These are phyloP conservation scores for Picea sitchensis DNA, from an alignment of 75 land plant species.

Conservation along the genomic window DNA sequence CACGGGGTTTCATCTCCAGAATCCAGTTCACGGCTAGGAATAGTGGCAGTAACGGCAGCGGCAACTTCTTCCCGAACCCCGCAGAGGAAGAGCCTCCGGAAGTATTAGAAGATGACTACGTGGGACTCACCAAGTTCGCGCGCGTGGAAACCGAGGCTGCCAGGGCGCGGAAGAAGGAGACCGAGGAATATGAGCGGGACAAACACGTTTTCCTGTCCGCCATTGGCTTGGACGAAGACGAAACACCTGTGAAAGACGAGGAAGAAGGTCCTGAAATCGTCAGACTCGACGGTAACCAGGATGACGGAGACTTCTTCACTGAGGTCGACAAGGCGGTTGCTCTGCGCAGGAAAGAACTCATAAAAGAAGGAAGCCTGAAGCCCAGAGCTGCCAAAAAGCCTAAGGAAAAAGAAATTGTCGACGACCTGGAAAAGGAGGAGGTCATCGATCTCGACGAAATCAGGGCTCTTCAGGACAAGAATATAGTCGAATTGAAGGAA, in stretches of 20 bases:
- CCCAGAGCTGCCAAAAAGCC: conserved; percentile 10
- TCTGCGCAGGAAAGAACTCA: conserved; percentile 53
- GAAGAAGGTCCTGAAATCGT: background rate
- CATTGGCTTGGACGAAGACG: conserved; percentile 42
- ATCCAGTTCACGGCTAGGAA: conserved; percentile 24
- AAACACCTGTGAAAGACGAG: conserved; percentile 9
- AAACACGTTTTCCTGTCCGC: conserved; percentile 63
- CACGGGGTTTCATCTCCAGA: background rate
- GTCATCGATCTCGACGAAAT: conserved; percentile 60
- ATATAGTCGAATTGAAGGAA: conserved; percentile 19
- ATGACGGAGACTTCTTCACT: conserved; percentile 49
- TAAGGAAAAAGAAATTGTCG: conserved; percentile 20
- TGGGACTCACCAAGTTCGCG: conserved; percentile 59
- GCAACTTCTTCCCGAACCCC: conserved; percentile 37
- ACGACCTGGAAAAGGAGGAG: conserved; percentile 56
- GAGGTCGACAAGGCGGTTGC: conserved; percentile 75
- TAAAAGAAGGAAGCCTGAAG: conserved; percentile 36
- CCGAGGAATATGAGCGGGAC: conserved; percentile 56
- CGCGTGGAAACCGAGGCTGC: conserved; percentile 52
- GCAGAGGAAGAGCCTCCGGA: conserved; percentile 82
- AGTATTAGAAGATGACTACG: conserved; percentile 60
- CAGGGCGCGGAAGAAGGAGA: conserved; percentile 46
- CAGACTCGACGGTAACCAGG: conserved; percentile 2
- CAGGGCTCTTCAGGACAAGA: conserved; percentile 37
- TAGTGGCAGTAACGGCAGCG: conserved; percentile 33